Conservation (phyloP, 306 rosid species). For the Echinosophora koreensis region DNA sequence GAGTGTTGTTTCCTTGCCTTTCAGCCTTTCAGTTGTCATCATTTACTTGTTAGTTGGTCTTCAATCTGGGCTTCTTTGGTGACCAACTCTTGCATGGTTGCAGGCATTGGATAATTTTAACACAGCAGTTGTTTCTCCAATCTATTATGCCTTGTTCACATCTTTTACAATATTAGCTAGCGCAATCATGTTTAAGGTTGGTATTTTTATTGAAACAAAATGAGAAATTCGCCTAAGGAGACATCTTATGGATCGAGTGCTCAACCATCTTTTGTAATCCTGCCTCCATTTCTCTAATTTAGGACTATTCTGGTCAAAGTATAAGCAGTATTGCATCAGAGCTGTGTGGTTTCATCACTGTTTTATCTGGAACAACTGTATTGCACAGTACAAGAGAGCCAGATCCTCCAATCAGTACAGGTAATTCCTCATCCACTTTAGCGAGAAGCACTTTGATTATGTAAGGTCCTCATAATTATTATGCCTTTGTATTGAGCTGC, state of each 20-base stretch:
- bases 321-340: conserved; percentile 83
- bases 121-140: conserved; percentile 90
- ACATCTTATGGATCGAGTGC: conserved; percentile 34
- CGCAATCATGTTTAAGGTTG: conserved; percentile 94
- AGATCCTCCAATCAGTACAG: conserved; percentile 70
- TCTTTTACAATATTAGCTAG: conserved; percentile 92
- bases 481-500: conserved; percentile 17
- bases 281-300: conserved; percentile 32
- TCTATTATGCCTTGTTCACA: conserved; percentile 92
- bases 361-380: conserved; percentile 86
- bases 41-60: conserved; percentile 41
- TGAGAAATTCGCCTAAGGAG: conserved; percentile 25
- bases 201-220: conserved; percentile 51
- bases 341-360: conserved; percentile 88
- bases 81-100: conserved; percentile 37
- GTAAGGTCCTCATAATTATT: conserved; percentile 20
- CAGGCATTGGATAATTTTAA: conserved; percentile 96
- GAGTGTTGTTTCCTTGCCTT: conserved; percentile 27
- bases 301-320: conserved; percentile 97
- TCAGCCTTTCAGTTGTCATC: conserved; percentile 30
- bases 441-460: conserved; percentile 25
- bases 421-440: conserved; percentile 52
- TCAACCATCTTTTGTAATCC: conserved; percentile 38
- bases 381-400: conserved; percentile 84
- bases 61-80: conserved; percentile 36